Conservation (phyloP, 2,329 filamentous ascomycete genomes). For the Trichoderma guizhouense region DNA sequence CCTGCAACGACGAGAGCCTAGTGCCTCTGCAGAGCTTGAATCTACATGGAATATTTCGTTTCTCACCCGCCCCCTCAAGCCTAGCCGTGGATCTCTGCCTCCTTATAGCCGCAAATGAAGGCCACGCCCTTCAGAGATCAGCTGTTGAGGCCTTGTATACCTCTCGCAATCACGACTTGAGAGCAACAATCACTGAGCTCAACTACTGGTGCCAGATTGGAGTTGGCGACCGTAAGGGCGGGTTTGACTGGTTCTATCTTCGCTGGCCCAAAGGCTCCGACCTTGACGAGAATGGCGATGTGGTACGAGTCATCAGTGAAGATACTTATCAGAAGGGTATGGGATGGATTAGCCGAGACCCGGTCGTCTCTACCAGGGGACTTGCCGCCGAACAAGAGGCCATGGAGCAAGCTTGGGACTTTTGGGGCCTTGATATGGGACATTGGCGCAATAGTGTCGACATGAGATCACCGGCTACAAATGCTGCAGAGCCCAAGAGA, state of each 20-base stretch:
- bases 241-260: slow-evolving; percentile 84
- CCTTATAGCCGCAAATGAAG: slow-evolving; percentile 81
- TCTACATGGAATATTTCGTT: slow-evolving; percentile 81
- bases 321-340: slow-evolving; percentile 75
- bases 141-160: slow-evolving; percentile 69
- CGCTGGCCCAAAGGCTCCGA: slow-evolving; percentile 72
- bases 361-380: slow-evolving; percentile 36
- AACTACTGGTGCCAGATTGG: slow-evolving; percentile 98
- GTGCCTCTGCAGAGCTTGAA: slow-evolving; percentile 70
- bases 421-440: slow-evolving; percentile 63
- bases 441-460: slow-evolving; percentile 50
- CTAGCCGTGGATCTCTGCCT: slow-evolving; percentile 77
- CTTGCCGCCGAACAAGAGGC: slow-evolving; percentile 58
- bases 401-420: slow-evolving; percentile 61
- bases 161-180: slow-evolving; percentile 67
- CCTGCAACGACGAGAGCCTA: slow-evolving; percentile 88
- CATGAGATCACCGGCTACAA: slow-evolving; percentile 39
- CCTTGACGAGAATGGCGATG: slow-evolving; percentile 62
- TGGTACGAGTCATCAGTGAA: slow-evolving; percentile 75
- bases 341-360: slow-evolving; percentile 69
- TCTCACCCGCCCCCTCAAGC: slow-evolving; percentile 62
- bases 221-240: slow-evolving; percentile 82
- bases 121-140: slow-evolving; percentile 69
- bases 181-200: slow-evolving; percentile 77
- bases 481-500: not conserved